phyloP scores from a whole-genome alignment of 2,329 filamentous ascomycete species.

The Cordyceps fumosorosea region DNA sequence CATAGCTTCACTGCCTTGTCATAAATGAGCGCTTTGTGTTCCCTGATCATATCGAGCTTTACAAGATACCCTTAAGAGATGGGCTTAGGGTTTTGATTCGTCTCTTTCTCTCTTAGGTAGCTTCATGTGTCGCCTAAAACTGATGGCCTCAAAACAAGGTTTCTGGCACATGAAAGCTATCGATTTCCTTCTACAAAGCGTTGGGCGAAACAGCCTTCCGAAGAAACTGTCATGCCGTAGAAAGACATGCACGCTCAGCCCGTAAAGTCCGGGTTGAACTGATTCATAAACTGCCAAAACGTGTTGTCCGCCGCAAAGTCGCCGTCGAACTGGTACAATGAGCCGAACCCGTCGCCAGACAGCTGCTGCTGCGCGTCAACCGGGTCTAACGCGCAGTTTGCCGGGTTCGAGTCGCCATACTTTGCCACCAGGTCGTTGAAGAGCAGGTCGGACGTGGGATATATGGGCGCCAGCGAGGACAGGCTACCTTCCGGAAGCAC shows the following conservation, averaged over 20 bases:
- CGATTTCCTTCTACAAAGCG: too few species aligned
- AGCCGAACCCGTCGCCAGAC: conserved; percentile 14
- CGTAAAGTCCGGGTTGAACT: conserved; percentile 8
- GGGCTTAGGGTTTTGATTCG: too few species aligned
- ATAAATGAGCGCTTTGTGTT: too few species aligned
- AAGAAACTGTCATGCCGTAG: too few species aligned
- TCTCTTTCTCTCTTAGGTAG: too few species aligned
- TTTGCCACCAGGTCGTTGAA: conserved; percentile 49
- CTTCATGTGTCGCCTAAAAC: too few species aligned
- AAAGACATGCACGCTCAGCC: not conserved
- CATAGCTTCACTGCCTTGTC: too few species aligned
- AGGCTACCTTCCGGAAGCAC: conserved; percentile 28
- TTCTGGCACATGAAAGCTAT: too few species aligned
- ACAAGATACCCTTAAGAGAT: too few species aligned
- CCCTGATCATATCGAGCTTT: too few species aligned
- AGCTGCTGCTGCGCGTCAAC: conserved; percentile 5
- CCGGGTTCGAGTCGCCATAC: conserved; percentile 19
- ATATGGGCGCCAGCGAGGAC: conserved; percentile 46
- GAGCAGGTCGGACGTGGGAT: conserved; percentile 49
- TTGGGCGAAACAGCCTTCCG: too few species aligned
- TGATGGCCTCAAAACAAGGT: too few species aligned
- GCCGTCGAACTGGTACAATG: conserved; percentile 45
- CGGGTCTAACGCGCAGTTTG: not conserved
- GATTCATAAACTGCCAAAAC: conserved; percentile 49
- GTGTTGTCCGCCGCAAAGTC: conserved; percentile 46